These are phyloP conservation scores for Anisodus tanguticus DNA, from an alignment of 257 asterid genomes.

Conservation along the genomic window DNA sequence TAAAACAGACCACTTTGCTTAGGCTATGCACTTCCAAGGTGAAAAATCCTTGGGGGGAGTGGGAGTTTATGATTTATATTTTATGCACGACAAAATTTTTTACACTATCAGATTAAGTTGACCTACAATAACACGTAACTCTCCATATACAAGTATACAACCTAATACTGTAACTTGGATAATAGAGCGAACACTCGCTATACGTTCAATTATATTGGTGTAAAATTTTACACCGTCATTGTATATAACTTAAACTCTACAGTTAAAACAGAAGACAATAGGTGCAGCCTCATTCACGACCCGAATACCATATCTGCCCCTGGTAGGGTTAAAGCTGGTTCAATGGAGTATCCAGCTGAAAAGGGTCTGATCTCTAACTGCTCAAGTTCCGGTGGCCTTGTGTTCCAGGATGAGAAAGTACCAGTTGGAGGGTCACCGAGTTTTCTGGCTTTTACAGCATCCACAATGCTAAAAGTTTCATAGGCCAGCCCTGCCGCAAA, in stretches of 20 bases:
- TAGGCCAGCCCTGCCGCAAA: slow-evolving; percentile 36
- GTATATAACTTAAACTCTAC: background rate
- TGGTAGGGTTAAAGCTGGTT: slow-evolving; percentile 29
- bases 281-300: background rate
- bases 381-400: slow-evolving; percentile 16
- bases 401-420: slow-evolving; percentile 30
- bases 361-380: slow-evolving; percentile 20
- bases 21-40: background rate
- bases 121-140: background rate
- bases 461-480: slow-evolving; percentile 25
- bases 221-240: background rate
- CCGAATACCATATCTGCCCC: slow-evolving; percentile 11
- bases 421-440: background rate
- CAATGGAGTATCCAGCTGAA: slow-evolving; percentile 24
- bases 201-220: background rate
- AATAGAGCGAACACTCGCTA: background rate
- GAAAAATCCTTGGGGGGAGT: background rate
- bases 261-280: background rate
- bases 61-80: background rate
- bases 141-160: background rate
- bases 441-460: slow-evolving; percentile 13
- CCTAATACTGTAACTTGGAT: background rate
- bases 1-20: background rate
- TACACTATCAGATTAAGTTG: background rate
- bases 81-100: background rate